Base-by-base conservation (phyloP, 768 basidiomycete genomes). In the Hemileccinum rubropunctum region DNA sequence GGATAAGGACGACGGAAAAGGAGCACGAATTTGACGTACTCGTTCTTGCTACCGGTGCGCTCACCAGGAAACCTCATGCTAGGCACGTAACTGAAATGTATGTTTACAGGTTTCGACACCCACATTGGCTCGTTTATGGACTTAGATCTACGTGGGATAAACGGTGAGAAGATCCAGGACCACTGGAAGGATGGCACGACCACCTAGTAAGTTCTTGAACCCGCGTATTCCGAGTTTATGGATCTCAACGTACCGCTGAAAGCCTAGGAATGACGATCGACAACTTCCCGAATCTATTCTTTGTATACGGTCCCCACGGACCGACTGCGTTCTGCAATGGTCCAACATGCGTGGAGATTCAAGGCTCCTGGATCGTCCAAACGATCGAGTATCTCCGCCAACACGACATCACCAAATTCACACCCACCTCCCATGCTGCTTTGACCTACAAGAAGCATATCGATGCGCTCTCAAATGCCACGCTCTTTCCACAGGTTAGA, bases 241-340 rank as follows among this genome's bases (percentile, higher is more conserved):
- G 28, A 30, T 12, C 28, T 23, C 3, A 12, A 9, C 11, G 8
- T 12, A 30, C 11, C 28, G 8, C 34, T 23, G 27, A 33, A 35
- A 48, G 47, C 21, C 21, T 48, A n/a, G 47, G 40, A 12, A 17
- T 42, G 47, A 28, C 40, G 3, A 42, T 48, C 17, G 47, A 48
- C 21, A 42, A 48, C 26, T 51, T 61, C 45, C 56, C 47, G 21
- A 58, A 53, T 37, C 48, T 60, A 1, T 60, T 23, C 36, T 52
- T 57, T 17, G 48, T 47, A 28, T 39, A 60, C 7, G 54, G 54
- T 18, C 51, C 58, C 2, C 58, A 57, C 4, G 54, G 48, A 20
- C 58, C 59, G 3, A 55, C 32, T 1, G 45, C 41, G 3, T 35
- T 45, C 20, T 54, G 45, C 28, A 54, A 50, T 6, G 56, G 40